Conservation (phyloP, 176 grass and related monocot species). For the Stipa capillata region DNA sequence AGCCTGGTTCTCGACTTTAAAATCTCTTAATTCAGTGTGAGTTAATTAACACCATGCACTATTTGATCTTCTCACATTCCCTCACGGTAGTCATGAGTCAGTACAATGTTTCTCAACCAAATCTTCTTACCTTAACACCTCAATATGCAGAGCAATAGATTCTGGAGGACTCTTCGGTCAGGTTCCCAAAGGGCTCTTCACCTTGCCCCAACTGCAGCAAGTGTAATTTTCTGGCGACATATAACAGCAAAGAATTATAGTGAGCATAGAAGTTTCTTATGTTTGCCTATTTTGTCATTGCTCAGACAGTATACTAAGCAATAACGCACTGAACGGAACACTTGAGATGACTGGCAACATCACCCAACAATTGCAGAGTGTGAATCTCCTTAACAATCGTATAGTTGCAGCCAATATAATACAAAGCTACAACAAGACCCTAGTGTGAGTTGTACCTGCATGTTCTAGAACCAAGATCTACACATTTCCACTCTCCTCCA, state of each 20-base stretch:
- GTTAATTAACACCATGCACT: slow-evolving; percentile 26
- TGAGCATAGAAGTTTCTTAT: slow-evolving; percentile 13
- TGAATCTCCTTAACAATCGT: slow-evolving; percentile 61
- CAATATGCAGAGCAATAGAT: slow-evolving; percentile 56
- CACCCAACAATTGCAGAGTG: slow-evolving; percentile 34
- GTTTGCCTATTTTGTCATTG: background rate
- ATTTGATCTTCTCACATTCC: slow-evolving; percentile 2
- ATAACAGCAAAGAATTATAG: background rate
- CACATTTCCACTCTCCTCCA: background rate
- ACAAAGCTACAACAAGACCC: slow-evolving; percentile 38
- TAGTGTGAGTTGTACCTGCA: slow-evolving; percentile 31
- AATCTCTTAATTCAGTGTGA: slow-evolving; percentile 56
- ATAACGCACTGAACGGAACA: slow-evolving; percentile 46
- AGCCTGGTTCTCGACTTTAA: slow-evolving; percentile 43
- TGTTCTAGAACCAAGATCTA: background rate
- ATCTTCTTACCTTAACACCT: slow-evolving; percentile 11
- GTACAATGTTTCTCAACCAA: background rate
- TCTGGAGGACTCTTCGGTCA: slow-evolving; percentile 36
- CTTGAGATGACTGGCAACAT: slow-evolving; percentile 51
- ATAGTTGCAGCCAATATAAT: slow-evolving; percentile 23
- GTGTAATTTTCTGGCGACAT: slow-evolving; percentile 57
- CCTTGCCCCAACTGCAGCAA: slow-evolving; percentile 56
- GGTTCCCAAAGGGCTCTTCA: slow-evolving; percentile 46
- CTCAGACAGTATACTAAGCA: slow-evolving; percentile 55
- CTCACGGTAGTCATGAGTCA: background rate